A percentile compares a stretch with the other conserved stretches of the same genome.
These are phyloP conservation scores for Naganishia kalamii DNA, from an alignment of 768 basidiomycete species.

Conservation along the genomic window DNA sequence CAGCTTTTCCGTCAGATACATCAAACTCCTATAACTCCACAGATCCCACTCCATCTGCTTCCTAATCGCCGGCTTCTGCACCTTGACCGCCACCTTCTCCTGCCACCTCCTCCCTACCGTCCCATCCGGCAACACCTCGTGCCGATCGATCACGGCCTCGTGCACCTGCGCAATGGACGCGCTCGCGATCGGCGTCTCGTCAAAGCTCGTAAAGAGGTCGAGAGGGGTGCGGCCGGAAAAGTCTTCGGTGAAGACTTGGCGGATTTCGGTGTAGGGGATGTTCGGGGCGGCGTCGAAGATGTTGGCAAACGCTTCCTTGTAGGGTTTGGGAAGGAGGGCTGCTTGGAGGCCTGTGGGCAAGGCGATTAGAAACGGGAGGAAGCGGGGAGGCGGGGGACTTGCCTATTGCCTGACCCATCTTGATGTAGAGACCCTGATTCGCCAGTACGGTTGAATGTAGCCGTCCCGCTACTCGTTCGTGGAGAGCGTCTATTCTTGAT, in stretches of 20 bases:
- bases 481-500: slow-evolving; percentile 68
- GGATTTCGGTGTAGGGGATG: slow-evolving; percentile 65
- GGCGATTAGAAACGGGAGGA: too few species aligned
- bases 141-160: slow-evolving; percentile 56
- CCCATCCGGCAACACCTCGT: slow-evolving; percentile 38
- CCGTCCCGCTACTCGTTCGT: slow-evolving; percentile 74
- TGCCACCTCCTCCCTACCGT: slow-evolving; percentile 50
- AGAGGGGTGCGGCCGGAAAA: slow-evolving; percentile 57
- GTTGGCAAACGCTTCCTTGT: slow-evolving; percentile 71
- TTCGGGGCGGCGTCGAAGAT: slow-evolving; percentile 86
- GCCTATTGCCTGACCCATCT: slow-evolving; percentile 41
- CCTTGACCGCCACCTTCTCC: slow-evolving; percentile 72
- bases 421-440: slow-evolving; percentile 58
- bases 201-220: slow-evolving; percentile 73
- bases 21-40: slow-evolving; percentile 45
- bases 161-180: slow-evolving; percentile 93
- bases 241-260: slow-evolving; percentile 53
- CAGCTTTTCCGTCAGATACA: slow-evolving; percentile 51
- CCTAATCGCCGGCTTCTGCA: slow-evolving; percentile 77
- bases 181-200: slow-evolving; percentile 69
- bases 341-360: slow-evolving; percentile 58
- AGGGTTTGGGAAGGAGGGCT: slow-evolving; percentile 71
- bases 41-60: slow-evolving; percentile 70
- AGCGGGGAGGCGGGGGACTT: neutral
- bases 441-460: slow-evolving; percentile 67